Percentiles rank a stretch among this genome's conserved stretches.
phyloP scores from a whole-genome alignment of 257 asterid species.

The Jacaranda mimosifolia region DNA sequence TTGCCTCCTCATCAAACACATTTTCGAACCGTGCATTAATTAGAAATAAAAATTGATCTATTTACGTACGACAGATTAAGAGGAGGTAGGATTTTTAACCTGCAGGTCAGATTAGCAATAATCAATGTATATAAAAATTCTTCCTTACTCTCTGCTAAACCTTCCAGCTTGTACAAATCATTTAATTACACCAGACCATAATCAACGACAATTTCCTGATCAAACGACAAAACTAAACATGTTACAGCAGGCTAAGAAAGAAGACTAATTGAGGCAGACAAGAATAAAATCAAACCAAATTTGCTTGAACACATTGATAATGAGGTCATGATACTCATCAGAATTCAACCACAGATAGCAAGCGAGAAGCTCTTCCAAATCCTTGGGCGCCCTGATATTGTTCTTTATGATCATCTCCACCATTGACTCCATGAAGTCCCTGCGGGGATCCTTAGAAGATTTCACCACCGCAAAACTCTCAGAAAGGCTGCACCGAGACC shows the following conservation, averaged over 20 bases:
- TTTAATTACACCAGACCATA: background rate
- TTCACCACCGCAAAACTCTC: conserved; percentile 72
- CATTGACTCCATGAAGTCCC: conserved; percentile 77
- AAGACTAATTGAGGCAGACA: conserved; percentile 38
- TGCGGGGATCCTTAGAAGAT: conserved; percentile 61
- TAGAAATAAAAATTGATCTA: background rate
- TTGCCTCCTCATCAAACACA: background rate
- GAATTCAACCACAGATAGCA: conserved; percentile 72
- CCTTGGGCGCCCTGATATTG: conserved; percentile 54
- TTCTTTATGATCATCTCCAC: conserved; percentile 82
- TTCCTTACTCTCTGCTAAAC: background rate
- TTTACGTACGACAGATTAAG: too few species aligned
- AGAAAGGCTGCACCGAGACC: conserved; percentile 45
- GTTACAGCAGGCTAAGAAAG: background rate
- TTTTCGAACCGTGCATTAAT: background rate
- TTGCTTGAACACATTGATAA: conserved; percentile 70
- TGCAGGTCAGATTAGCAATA: too few species aligned
- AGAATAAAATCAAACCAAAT: conserved; percentile 65
- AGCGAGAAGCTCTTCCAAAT: conserved; percentile 70
- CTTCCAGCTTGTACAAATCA: background rate
- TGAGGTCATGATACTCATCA: conserved; percentile 63
- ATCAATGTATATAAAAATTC: background rate
- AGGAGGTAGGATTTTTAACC: too few species aligned
- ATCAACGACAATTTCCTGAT: background rate
- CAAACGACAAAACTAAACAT: background rate